Base-by-base conservation (phyloP, 2,329 filamentous ascomycete species). In the Leptographium lundbergii region DNA sequence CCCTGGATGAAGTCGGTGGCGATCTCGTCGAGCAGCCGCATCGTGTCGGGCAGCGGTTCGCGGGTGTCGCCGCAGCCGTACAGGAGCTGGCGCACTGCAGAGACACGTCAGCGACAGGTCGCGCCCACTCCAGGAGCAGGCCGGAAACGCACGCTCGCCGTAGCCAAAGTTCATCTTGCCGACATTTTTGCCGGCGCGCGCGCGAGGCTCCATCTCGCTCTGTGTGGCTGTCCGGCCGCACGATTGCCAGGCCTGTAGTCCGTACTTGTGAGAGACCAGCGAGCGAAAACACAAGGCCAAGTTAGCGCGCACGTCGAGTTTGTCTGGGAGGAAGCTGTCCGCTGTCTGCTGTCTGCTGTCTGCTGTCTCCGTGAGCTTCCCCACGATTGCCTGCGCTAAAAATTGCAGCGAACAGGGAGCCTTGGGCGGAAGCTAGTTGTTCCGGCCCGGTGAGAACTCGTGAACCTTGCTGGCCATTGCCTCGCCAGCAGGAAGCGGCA, bases 1-100 rank as follows among this genome's bases (percentile, higher is more conserved):
- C 94, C 90, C 70, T 95, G 90, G 70, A 97, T 89, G 77, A 95
- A 96, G 76, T 97, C 94, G 63, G 91, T 96, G 62, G 96, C 84
- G 66, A 97, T 92, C 74, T 96, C 91, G 77, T 97, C 94, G 56
- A 97, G 85, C 57, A 92, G 82, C 62, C 88, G 85, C 61, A 96
- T 81, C 11, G 91, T 96, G 69, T 91, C 84, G 22, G 88, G 85
- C 29, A 97, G 85, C 0, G 91, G 89, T 59, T 87, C 79, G 60
- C 81, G 78, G 59, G 87, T 82, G 72, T 95, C 90, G 70, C 90
- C 91, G 69, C 89, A 88, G 61, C 87, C 88, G 71, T 85, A 88
- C 69, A 94, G 85, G 61, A 92, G 82, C 65, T 85, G 81, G 64
- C 83, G 79, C 57, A 91, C 88, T 89, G 69, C 14, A 59, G 0